Evolutionary conservation across 106 monocot genomes (phyloP).

Genomic region (Dioscorea dumetorum): DNA sequence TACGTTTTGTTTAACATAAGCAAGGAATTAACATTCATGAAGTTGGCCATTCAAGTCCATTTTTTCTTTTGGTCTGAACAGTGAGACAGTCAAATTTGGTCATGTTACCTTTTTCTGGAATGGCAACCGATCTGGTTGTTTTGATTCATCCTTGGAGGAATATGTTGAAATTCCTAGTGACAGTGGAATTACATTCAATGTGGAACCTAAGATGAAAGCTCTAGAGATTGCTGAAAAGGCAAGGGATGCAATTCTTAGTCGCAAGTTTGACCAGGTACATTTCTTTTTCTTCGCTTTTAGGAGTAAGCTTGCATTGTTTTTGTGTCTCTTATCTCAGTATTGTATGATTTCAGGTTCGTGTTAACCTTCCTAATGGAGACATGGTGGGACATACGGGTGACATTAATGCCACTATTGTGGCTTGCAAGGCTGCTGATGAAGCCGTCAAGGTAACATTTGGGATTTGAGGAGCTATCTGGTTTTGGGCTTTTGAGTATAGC

Average conservation of each 20-base stretch:
- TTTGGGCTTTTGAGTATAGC: too few relatives aligned
- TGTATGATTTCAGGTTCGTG: conserved; percentile 36
- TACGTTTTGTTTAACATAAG: too few relatives aligned
- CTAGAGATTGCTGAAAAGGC: conserved; percentile 70
- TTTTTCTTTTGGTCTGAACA: conserved; percentile 15
- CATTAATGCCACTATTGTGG: conserved; percentile 70
- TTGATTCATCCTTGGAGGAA: conserved; percentile 55
- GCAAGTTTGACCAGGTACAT: conserved; percentile 76
- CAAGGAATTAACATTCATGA: too few relatives aligned
- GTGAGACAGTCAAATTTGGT: conserved; percentile 88
- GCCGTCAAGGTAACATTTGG: conserved; percentile 63
- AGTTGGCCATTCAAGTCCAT: too few relatives aligned
- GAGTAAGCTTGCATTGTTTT: too few relatives aligned
- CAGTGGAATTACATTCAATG: conserved; percentile 79
- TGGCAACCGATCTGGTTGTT: conserved; percentile 81
- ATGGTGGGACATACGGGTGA: conserved; percentile 96
- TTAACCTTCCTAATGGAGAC: conserved; percentile 72
- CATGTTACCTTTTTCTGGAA: conserved; percentile 97
- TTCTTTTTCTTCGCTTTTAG: neutral
- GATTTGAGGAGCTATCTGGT: neutral
- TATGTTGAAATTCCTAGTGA: conserved; percentile 93
- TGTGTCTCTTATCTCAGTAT: neutral
- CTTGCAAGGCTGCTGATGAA: conserved; percentile 70
- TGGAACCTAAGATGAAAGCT: conserved; percentile 76
- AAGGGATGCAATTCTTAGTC: conserved; percentile 71